Conservation (phyloP, 2,329 filamentous ascomycete genomes). For the Chaetomiaceae sp. region DNA sequence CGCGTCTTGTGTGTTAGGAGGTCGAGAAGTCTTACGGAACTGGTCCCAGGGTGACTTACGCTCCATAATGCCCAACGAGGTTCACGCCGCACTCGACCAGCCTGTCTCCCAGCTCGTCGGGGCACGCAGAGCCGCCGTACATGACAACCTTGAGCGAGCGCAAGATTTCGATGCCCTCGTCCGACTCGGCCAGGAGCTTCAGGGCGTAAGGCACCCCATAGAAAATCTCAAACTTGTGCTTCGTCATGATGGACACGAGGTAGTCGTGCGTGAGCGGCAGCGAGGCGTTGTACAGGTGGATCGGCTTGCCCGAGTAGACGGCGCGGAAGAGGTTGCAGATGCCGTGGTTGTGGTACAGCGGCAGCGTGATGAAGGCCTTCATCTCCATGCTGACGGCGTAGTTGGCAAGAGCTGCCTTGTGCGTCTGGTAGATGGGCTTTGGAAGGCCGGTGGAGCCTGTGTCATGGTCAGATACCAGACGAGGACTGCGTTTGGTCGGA, state of each 20-base stretch:
- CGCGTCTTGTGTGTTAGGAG: too few relatives aligned
- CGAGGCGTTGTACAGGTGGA: not conserved
- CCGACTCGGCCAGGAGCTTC: not conserved
- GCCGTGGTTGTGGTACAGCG: not conserved
- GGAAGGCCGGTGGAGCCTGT: not conserved
- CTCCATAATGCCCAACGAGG: not conserved
- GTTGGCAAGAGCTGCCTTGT: not conserved
- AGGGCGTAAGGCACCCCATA: not conserved
- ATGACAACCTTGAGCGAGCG: slow-evolving; percentile 1
- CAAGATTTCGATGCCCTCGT: not conserved
- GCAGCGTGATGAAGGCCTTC: slow-evolving; percentile 1
- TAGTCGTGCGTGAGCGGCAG: not conserved
- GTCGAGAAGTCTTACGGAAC: too few relatives aligned
- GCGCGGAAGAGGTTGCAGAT: slow-evolving; percentile 1
- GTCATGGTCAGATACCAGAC: too few relatives aligned
- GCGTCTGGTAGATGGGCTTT: not conserved
- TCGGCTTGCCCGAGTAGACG: not conserved
- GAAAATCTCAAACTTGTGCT: not conserved
- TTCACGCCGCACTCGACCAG: not conserved
- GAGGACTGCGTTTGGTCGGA: not conserved
- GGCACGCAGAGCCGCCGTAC: not conserved
- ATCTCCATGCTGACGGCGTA: slow-evolving; percentile 1
- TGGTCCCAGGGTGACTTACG: not conserved
- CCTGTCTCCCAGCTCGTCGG: not conserved
- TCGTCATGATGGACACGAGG: not conserved